phyloP scores from a whole-genome alignment of 2,329 filamentous ascomycete species.

The Beauveria sp. region DNA sequence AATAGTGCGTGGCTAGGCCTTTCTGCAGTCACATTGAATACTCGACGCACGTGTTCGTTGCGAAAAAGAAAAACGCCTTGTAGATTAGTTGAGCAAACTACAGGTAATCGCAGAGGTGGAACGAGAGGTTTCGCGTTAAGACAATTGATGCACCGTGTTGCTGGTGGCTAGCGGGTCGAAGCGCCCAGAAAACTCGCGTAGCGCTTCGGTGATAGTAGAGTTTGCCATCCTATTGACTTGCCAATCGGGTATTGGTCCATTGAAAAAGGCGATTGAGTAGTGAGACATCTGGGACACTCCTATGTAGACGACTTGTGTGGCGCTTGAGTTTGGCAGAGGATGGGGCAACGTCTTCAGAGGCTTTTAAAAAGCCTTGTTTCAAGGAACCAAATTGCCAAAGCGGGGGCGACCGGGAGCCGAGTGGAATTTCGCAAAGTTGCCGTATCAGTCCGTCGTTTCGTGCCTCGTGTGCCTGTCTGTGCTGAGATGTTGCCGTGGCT shows the following conservation, averaged over 20 bases:
- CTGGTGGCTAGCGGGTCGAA: not conserved
- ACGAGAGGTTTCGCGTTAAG: no score
- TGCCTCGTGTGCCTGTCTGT: constrained; percentile 1
- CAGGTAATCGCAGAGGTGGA: not conserved
- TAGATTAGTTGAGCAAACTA: not conserved
- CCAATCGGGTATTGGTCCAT: not conserved
- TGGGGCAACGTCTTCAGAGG: not conserved
- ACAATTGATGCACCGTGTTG: not conserved
- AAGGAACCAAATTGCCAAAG: not conserved
- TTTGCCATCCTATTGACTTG: not conserved
- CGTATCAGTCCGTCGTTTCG: not conserved
- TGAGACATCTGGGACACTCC: not conserved
- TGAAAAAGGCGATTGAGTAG: not conserved
- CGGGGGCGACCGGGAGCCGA: not conserved
- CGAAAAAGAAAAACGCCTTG: no score
- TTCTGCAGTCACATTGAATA: not conserved
- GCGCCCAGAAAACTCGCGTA: not conserved
- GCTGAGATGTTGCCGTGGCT: not conserved
- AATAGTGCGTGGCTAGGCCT: not conserved
- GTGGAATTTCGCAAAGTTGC: not conserved
- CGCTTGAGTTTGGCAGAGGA: not conserved
- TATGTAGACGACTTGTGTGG: not conserved
- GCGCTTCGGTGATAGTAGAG: not conserved
- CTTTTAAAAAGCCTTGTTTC: not conserved
- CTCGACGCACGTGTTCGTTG: not conserved